These are phyloP conservation scores for Sextonia rubra DNA, from an alignment of 164 flowering plant species.

Conservation along the genomic window DNA sequence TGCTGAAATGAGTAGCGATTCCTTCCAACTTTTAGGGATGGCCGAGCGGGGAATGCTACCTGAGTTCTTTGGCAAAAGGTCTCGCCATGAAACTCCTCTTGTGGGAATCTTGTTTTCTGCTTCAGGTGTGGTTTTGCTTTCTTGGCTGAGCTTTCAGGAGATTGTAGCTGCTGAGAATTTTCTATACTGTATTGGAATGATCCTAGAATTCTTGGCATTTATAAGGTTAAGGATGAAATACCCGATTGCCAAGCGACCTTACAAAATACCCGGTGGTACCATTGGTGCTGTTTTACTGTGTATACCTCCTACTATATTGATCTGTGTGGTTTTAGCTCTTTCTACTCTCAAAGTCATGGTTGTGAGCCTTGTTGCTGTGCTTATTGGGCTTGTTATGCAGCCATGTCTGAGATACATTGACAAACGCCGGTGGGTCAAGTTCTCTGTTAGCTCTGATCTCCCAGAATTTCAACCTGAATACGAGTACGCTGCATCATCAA, in stretches of 20 bases:
- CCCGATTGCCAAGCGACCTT: constrained; percentile 45
- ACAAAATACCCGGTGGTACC: constrained; percentile 47
- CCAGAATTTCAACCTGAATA: constrained; percentile 27
- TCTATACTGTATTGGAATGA: constrained; percentile 56
- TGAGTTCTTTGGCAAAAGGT: constrained; percentile 41
- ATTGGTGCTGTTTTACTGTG: constrained; percentile 44
- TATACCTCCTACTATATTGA: constrained; percentile 45
- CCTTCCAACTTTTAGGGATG: constrained; percentile 60
- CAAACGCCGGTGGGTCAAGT: constrained; percentile 40
- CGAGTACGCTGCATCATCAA: constrained; percentile 4
- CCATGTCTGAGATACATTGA: constrained; percentile 37
- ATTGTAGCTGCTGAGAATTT: constrained; percentile 52
- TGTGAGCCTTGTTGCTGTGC: constrained; percentile 35
- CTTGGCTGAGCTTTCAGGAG: constrained; percentile 59
- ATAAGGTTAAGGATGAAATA: constrained; percentile 36
- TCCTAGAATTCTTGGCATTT: constrained; percentile 50
- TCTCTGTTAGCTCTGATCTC: constrained; percentile 44
- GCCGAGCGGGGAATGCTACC: constrained; percentile 62
- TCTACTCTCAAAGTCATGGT: constrained; percentile 34
- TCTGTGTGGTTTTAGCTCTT: constrained; percentile 38
- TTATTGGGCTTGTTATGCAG: constrained; percentile 38
- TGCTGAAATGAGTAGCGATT: constrained; percentile 61
- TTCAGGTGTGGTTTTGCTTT: constrained; percentile 42
- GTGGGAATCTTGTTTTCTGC: constrained; percentile 56
- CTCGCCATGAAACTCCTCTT: constrained; percentile 46